These are phyloP conservation scores for Coprinellus micaceus DNA, from an alignment of 768 basidiomycete genomes.

Conservation along the genomic window DNA sequence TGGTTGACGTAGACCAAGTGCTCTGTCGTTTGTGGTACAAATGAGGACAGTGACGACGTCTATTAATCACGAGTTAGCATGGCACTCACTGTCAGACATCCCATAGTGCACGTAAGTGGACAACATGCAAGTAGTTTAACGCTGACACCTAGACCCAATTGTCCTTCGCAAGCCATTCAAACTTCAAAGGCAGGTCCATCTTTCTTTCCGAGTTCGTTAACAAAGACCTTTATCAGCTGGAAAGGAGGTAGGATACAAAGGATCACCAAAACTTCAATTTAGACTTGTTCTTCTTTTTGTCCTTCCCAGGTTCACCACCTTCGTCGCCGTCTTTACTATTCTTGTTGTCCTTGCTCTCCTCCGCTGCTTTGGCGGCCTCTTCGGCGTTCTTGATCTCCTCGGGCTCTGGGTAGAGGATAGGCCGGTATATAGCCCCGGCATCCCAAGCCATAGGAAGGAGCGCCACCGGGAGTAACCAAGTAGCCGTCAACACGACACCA, in stretches of 20 bases:
- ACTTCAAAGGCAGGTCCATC: no score
- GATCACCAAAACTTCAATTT: slow-evolving; percentile 1
- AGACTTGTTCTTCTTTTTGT: slow-evolving; percentile 3
- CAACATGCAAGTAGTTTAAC: no score
- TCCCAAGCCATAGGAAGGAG: slow-evolving; percentile 77
- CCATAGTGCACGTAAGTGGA: no score
- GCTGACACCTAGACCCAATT: not conserved
- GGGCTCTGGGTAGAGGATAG: slow-evolving; percentile 22
- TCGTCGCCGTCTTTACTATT: not conserved
- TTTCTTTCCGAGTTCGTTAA: no score
- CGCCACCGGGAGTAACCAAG: slow-evolving; percentile 77
- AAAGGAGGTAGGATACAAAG: not conserved
- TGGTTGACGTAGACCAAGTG: not conserved
- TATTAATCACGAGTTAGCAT: no score
- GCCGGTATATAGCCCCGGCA: slow-evolving; percentile 38
- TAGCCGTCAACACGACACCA: slow-evolving; percentile 78
- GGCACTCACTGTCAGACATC: not conserved
- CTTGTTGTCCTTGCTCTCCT: slow-evolving; percentile 11
- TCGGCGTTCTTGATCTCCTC: slow-evolving; percentile 39
- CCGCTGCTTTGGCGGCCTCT: slow-evolving; percentile 33
- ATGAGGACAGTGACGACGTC: no score
- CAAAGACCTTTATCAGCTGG: not conserved
- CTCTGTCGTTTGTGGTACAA: not conserved
- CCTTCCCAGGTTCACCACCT: slow-evolving; percentile 11
- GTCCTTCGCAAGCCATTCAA: no score